Conservation (phyloP, 2,329 filamentous ascomycete genomes). For the Colletotrichum sp. region DNA sequence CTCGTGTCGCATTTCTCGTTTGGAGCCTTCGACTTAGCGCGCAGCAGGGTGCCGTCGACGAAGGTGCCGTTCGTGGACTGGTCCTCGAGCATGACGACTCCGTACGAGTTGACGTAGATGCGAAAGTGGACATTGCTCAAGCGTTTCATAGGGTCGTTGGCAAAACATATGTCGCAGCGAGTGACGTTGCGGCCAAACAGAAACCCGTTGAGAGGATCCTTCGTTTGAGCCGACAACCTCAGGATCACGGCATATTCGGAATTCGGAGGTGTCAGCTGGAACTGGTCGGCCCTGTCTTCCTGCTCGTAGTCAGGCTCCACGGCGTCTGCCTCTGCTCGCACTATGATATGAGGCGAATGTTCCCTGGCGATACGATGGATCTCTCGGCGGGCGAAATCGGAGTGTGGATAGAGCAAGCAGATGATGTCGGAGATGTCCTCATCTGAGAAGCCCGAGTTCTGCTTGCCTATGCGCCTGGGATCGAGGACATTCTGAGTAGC, state of each 20-base stretch:
- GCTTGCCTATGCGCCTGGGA: constrained; percentile 77
- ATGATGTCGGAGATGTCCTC: constrained; percentile 88
- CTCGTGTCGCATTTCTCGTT: constrained; percentile 41
- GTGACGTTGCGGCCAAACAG: constrained; percentile 79
- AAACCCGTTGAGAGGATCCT: constrained; percentile 75
- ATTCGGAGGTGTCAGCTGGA: constrained; percentile 56
- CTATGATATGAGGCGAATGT: constrained; percentile 54
- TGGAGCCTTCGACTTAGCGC: constrained; percentile 39
- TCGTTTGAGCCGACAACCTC: constrained; percentile 76
- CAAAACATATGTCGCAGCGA: constrained; percentile 75
- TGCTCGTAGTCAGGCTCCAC: constrained; percentile 56
- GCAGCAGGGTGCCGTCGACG: constrained; percentile 76
- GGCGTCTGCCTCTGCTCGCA: constrained; percentile 52
- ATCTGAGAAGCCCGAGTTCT: constrained; percentile 82
- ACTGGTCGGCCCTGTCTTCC: constrained; percentile 55
- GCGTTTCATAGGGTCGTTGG: constrained; percentile 70
- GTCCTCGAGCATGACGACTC: constrained; percentile 90
- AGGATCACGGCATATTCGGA: constrained; percentile 76
- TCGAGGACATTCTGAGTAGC: constrained; percentile 84
- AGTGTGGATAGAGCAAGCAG: constrained; percentile 84
- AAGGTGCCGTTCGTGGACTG: constrained; percentile 95
- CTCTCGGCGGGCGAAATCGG: constrained; percentile 73
- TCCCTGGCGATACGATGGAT: constrained; percentile 59
- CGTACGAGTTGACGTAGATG: constrained; percentile 87
- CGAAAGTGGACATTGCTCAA: constrained; percentile 97